These are phyloP conservation scores for Polyporus tsugae DNA, from an alignment of 1,284 basidiomycete species.

Conservation along the genomic window DNA sequence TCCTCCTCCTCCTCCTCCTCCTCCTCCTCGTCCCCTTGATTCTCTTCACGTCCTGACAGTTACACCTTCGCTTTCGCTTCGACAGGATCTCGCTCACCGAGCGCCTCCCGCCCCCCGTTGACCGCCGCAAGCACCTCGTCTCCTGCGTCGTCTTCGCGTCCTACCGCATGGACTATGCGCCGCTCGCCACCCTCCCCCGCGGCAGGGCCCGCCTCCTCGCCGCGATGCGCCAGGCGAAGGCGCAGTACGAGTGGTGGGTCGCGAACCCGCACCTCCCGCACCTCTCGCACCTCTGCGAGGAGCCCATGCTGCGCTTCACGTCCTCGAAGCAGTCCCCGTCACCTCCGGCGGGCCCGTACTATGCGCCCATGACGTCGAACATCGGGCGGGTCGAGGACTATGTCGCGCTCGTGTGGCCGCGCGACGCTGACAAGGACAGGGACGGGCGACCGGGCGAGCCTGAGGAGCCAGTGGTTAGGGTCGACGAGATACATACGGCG, in stretches of 20 bases:
- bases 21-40: not conserved
- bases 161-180: not conserved
- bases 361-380: not conserved
- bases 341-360: not conserved
- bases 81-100: not conserved
- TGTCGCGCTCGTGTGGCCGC: not conserved
- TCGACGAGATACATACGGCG: not conserved
- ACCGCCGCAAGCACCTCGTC: not conserved
- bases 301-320: not conserved
- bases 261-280: not conserved
- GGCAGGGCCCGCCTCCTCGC: not conserved
- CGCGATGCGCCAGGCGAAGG: not conserved
- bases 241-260: not conserved
- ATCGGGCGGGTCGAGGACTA: not conserved
- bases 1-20: not conserved
- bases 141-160: not conserved
- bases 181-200: not conserved
- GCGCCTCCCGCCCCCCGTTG: not conserved
- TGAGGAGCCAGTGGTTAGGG: not conserved
- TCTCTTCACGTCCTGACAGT: no score
- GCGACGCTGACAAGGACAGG: not conserved
- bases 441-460: not conserved
- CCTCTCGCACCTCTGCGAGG: not conserved
- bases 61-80: not conserved
- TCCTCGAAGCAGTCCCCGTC: not conserved